Evolutionary conservation across 805 yeast species (phyloP).

Genomic region (Scheffersomyces lignosus): DNA sequence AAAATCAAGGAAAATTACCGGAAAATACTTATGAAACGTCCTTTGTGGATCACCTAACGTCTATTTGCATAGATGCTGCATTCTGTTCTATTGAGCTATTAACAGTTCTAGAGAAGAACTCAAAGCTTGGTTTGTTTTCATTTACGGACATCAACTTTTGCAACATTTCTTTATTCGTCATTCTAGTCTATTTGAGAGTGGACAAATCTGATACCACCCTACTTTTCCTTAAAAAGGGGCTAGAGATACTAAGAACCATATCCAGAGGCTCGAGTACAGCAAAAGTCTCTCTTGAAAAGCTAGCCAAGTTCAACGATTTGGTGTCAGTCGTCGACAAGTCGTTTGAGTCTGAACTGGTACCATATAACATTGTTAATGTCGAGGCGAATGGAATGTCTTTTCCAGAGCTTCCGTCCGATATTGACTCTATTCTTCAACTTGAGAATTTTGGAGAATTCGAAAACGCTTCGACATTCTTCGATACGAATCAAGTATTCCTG

Average conservation of each 20-base stretch:
- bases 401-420: background rate
- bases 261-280: slow-evolving; percentile 6
- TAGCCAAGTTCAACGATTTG: background rate
- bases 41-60: slow-evolving; percentile 13
- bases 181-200: slow-evolving; percentile 11
- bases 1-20: slow-evolving; percentile 6
- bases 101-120: slow-evolving; percentile 10
- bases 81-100: slow-evolving; percentile 12
- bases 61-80: slow-evolving; percentile 16
- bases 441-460: background rate
- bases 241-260: slow-evolving; percentile 10
- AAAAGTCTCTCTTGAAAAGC: background rate
- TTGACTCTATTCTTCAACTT: background rate
- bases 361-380: background rate
- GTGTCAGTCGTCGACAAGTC: background rate
- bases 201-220: slow-evolving; percentile 13
- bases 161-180: slow-evolving; percentile 12
- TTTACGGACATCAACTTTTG: slow-evolving; percentile 15
- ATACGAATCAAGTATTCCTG: too few relatives aligned
- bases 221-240: slow-evolving; percentile 12
- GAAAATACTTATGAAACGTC: slow-evolving; percentile 8
- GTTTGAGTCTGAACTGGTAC: background rate
- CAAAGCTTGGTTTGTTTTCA: slow-evolving; percentile 13
- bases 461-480: too few relatives aligned
- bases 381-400: background rate